A percentile compares a stretch with the other conserved stretches of the same genome.
Conservation (phyloP, 805 yeast genomes). For the Candida piceae region DNA sequence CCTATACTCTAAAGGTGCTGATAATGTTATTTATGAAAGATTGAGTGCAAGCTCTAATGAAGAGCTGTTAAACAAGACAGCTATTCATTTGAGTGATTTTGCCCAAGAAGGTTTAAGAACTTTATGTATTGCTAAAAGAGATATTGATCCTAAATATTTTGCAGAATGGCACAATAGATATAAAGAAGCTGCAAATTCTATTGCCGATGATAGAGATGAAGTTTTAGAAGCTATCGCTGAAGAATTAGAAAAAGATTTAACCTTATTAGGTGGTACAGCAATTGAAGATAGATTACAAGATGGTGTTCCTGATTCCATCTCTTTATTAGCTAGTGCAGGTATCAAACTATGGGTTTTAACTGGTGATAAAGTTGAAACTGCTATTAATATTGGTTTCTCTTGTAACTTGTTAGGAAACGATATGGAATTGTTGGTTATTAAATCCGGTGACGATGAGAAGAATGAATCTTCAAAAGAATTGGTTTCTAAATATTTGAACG, state of each 20-base stretch:
- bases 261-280: conserved; percentile 72
- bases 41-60: conserved; percentile 32
- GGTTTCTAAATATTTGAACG: conserved; percentile 43
- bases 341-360: conserved; percentile 80
- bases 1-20: conserved; percentile 70
- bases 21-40: conserved; percentile 56
- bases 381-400: conserved; percentile 77
- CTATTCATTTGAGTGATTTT: conserved; percentile 58
- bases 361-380: conserved; percentile 80
- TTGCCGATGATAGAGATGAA: conserved; percentile 55
- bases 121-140: conserved; percentile 60
- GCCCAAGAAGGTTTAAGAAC: conserved; percentile 80
- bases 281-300: conserved; percentile 75
- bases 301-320: conserved; percentile 73
- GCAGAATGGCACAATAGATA: conserved; percentile 51
- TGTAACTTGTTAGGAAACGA: conserved; percentile 64
- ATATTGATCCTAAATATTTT: conserved; percentile 41
- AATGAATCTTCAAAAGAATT: conserved; percentile 18
- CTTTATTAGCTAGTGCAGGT: conserved; percentile 63
- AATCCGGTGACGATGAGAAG: conserved; percentile 26
- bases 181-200: conserved; percentile 51
- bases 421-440: conserved; percentile 66
- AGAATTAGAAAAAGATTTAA: conserved; percentile 53
- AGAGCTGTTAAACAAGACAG: conserved; percentile 48
- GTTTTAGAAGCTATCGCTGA: conserved; percentile 48